Percentiles rank a stretch among this genome's conserved stretches.
phyloP scores from a whole-genome alignment of 768 basidiomycete species.

The Strobilomyces dryophilus region DNA sequence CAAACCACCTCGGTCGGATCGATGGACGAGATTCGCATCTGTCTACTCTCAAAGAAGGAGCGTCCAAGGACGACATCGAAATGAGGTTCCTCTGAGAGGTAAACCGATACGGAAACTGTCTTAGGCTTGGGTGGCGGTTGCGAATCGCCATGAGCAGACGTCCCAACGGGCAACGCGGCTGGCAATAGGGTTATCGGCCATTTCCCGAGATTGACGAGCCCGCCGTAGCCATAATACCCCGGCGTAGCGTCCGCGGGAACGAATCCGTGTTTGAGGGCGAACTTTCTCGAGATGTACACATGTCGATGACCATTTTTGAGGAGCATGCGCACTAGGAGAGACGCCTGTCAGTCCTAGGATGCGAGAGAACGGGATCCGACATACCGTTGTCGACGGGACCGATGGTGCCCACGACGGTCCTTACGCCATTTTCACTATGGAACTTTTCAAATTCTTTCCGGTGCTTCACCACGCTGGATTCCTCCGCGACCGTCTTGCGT shows the following conservation, averaged over 20 bases:
- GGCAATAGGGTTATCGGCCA: slow-evolving; percentile 77
- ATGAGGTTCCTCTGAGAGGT: slow-evolving; percentile 90
- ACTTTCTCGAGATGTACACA: slow-evolving; percentile 94
- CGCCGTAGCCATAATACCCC: slow-evolving; percentile 92
- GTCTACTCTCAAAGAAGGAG: slow-evolving; percentile 77
- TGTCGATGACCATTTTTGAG: slow-evolving; percentile 88
- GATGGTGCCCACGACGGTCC: slow-evolving; percentile 87
- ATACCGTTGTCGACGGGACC: slow-evolving; percentile 85
- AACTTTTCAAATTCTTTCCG: slow-evolving; percentile 82
- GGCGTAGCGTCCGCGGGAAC: slow-evolving; percentile 84
- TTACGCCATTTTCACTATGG: slow-evolving; percentile 87
- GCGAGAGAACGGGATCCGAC: slow-evolving; percentile 16
- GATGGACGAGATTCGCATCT: slow-evolving; percentile 73
- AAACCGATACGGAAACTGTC: slow-evolving; percentile 57
- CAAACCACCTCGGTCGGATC: slow-evolving; percentile 91
- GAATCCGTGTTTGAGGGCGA: slow-evolving; percentile 84
- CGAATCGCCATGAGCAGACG: background rate
- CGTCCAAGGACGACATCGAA: slow-evolving; percentile 94
- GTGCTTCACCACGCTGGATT: slow-evolving; percentile 54
- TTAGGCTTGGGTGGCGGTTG: slow-evolving; percentile 28
- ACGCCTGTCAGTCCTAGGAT: background rate
- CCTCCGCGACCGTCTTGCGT: slow-evolving; percentile 21
- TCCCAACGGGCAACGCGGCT: slow-evolving; percentile 4
- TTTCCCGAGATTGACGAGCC: slow-evolving; percentile 77
- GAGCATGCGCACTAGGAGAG: slow-evolving; percentile 76